Evolutionary conservation across 768 basidiomycete genomes (phyloP), one percentile per base, ranked within the genome.

Genomic region (Amylocystis lapponica): DNA sequence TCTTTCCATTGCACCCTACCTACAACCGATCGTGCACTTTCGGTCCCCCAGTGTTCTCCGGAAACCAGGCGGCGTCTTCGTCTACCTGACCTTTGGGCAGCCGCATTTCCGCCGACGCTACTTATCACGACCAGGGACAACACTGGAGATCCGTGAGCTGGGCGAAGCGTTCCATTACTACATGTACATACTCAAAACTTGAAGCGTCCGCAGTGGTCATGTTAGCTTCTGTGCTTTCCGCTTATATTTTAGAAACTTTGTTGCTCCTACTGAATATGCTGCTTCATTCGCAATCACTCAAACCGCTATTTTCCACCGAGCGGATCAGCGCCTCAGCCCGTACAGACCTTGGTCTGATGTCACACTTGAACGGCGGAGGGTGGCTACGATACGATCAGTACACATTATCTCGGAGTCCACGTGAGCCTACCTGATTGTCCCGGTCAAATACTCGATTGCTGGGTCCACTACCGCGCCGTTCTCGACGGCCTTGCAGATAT

Each of bases 81-180:
- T 92, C 35, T 90, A 91, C 59, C 63, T 92, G 45, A 92, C 89
- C 4, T 90, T 92, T 51, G 90, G 89, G 4, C 90, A 92, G 58
- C 90, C 90, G 1, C 90, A 93, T 58, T 92, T 93, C 59, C 81
- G 90, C 30, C 70, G 71, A 43, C 78, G 78, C 16, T 89, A 79
- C 60, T 65, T 93, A 14, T 71, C 66, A 3, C 64, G 71, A 37
- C 67, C 72, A 13, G 72, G 66, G 2, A 81, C 86, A 17, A 73
- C 59, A 5, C 66, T 92, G 4, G 78, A 86, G 53, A 71, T 88
- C 41, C 74, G 72, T 45, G 72, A 82, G 49, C 66, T 92, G 22
- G 89, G 88, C 25, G 86, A 88, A 36, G 75, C 76, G 8, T 89
- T 90, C 56, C 88, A 90, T 66, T 90, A 91, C 61, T 89, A 85